A percentile compares a stretch with the other conserved stretches of the same genome.
These are phyloP conservation scores for Epichloe brachyelytri DNA, from an alignment of 2,329 filamentous ascomycete genomes.

Conservation along the genomic window DNA sequence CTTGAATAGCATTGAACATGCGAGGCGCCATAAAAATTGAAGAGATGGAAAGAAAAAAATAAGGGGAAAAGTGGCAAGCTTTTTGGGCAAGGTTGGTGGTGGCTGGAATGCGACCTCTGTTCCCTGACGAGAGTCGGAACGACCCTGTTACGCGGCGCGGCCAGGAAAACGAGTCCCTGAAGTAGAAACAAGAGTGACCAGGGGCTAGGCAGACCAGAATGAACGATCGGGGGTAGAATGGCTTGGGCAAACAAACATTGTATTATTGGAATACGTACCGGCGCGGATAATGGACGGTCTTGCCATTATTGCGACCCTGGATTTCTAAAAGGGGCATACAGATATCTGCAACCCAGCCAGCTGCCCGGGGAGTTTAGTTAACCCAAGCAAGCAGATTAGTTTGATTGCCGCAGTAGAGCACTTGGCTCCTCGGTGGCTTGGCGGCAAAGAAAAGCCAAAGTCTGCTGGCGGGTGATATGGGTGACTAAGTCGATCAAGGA, in stretches of 20 bases:
- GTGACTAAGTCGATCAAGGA: not conserved
- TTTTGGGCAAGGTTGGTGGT: slow-evolving; percentile 1
- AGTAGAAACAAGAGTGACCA: slow-evolving; percentile 4
- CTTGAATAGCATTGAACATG: not conserved
- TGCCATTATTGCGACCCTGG: slow-evolving; percentile 36
- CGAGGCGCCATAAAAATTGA: not conserved
- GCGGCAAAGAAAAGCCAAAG: not conserved
- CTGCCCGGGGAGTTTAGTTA: not conserved
- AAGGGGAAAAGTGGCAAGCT: not conserved
- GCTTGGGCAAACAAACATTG: not conserved
- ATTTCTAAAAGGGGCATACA: not conserved
- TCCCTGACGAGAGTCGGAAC: not conserved
- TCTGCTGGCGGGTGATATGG: not conserved
- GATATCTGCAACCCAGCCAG: not conserved
- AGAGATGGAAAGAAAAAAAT: not conserved
- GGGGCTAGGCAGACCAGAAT: slow-evolving; percentile 6
- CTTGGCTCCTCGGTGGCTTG: not conserved
- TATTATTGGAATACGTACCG: slow-evolving; percentile 32
- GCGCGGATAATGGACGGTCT: slow-evolving; percentile 47
- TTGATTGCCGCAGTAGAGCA: not conserved
- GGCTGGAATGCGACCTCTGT: slow-evolving; percentile 14
- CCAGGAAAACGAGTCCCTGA: slow-evolving; percentile 7
- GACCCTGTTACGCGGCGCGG: not conserved
- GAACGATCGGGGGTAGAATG: not conserved
- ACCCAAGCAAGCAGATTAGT: not conserved